phyloP scores from a whole-genome alignment of 345 rosid genomes.

The Populus euphratica region DNA sequence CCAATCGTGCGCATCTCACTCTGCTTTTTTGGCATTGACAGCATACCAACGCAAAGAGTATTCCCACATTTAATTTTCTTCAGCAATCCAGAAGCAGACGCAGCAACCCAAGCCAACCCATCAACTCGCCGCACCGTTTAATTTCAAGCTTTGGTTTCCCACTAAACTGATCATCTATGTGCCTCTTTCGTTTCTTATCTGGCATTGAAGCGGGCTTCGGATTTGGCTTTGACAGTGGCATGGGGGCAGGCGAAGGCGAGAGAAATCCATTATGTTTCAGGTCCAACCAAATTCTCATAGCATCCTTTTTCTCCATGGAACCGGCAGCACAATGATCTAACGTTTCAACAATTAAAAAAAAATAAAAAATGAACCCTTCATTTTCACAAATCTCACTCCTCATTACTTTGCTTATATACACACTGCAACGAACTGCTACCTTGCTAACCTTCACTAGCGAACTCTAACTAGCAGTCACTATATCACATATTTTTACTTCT shows the following conservation, averaged over 20 bases:
- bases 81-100: not conserved
- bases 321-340: no score
- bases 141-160: not conserved
- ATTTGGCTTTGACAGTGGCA: not conserved
- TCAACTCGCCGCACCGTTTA: not conserved
- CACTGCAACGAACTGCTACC: no score
- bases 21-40: not conserved
- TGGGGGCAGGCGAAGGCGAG: no score
- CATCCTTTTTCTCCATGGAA: not conserved
- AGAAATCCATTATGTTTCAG: no score
- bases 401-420: no score
- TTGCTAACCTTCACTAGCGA: no score
- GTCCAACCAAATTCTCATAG: slow-evolving; percentile 13
- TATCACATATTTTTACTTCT: no score
- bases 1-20: not conserved
- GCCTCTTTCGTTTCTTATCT: not conserved
- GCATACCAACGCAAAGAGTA: not conserved
- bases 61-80: not conserved
- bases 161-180: not conserved
- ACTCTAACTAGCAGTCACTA: no score
- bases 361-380: no score
- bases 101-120: not conserved
- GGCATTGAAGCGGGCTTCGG: not conserved
- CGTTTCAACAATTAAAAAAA: no score
- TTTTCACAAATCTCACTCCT: no score